Conservation (phyloP, 441 rosid genomes). For the Gossypium gossypioides region DNA sequence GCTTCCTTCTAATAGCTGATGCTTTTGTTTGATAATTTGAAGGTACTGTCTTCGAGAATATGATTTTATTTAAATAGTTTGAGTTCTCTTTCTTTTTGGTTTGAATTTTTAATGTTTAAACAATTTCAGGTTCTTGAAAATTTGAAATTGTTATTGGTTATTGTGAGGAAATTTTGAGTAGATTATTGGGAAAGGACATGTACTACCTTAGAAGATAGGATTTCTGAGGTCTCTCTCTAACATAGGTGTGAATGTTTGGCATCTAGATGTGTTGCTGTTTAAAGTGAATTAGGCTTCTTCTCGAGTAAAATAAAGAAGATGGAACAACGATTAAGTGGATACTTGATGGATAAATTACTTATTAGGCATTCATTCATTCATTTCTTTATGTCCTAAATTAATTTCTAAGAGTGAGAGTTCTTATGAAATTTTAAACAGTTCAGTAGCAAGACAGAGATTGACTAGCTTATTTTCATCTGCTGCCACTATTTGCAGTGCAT, state of each 20-base stretch:
- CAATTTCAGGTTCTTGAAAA: not conserved
- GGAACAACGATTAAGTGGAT: not conserved
- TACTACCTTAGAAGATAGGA: not conserved
- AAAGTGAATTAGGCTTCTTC: constrained; percentile 2
- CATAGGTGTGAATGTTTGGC: not conserved
- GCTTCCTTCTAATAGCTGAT: not conserved
- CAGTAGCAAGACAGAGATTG: not conserved
- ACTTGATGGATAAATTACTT: not conserved
- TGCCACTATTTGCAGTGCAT: not conserved
- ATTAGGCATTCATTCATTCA: not conserved
- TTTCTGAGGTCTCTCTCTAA: not conserved
- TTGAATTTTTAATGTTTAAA: not conserved
- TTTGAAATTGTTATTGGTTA: not conserved
- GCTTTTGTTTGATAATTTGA: not conserved
- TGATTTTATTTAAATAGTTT: not conserved
- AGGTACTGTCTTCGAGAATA: not conserved
- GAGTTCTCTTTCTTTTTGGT: not conserved
- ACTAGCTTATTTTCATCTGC: not conserved
- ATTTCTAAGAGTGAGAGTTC: not conserved
- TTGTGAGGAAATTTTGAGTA: not conserved
- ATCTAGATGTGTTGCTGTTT: not conserved
- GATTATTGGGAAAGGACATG: not conserved
- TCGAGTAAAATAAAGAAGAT: not conserved
- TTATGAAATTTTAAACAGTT: not conserved
- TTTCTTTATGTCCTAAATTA: not conserved